These are phyloP conservation scores for Clonostachys rhizophaga DNA, from an alignment of 2,329 filamentous ascomycete species.

Conservation along the genomic window DNA sequence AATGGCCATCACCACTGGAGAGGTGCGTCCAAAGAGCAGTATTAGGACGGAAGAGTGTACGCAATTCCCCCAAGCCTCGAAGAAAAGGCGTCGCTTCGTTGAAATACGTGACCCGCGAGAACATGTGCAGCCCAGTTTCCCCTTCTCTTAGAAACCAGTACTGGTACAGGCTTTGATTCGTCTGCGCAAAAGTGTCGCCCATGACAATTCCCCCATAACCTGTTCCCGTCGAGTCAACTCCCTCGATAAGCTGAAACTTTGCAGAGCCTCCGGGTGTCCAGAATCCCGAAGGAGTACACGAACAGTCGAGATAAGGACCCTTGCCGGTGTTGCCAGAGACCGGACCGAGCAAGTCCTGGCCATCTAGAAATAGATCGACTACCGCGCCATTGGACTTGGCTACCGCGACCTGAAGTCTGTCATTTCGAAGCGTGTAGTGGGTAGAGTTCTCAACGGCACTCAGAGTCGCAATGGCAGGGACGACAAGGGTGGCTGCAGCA, in stretches of 20 bases:
- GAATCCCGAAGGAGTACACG: slow-evolving; percentile 54
- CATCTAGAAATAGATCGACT: slow-evolving; percentile 25
- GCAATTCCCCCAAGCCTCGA: slow-evolving; percentile 55
- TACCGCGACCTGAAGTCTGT: slow-evolving; percentile 28
- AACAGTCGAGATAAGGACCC: slow-evolving; percentile 61
- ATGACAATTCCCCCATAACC: slow-evolving; percentile 55
- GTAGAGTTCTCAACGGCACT: not conserved
- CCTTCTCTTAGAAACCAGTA: slow-evolving; percentile 61
- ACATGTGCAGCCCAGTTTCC: slow-evolving; percentile 59
- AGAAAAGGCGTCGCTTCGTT: slow-evolving; percentile 33
- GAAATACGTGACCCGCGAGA: slow-evolving; percentile 51
- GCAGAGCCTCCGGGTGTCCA: slow-evolving; percentile 27
- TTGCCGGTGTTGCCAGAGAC: slow-evolving; percentile 25
- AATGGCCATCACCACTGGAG: slow-evolving; percentile 47
- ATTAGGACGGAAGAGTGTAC: slow-evolving; percentile 57
- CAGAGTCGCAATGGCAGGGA: not conserved
- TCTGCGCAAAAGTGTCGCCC: slow-evolving; percentile 49
- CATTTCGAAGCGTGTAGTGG: slow-evolving; percentile 14
- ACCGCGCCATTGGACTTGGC: slow-evolving; percentile 28
- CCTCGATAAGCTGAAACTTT: slow-evolving; percentile 34
- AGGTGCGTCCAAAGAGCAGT: slow-evolving; percentile 58
- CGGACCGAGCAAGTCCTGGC: slow-evolving; percentile 44
- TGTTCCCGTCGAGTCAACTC: slow-evolving; percentile 38
- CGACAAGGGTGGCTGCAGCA: not conserved
- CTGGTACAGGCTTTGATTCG: slow-evolving; percentile 21